Evolutionary conservation across 306 rosid genomes (phyloP).

Genomic region (Pterocarpus santalinus): DNA sequence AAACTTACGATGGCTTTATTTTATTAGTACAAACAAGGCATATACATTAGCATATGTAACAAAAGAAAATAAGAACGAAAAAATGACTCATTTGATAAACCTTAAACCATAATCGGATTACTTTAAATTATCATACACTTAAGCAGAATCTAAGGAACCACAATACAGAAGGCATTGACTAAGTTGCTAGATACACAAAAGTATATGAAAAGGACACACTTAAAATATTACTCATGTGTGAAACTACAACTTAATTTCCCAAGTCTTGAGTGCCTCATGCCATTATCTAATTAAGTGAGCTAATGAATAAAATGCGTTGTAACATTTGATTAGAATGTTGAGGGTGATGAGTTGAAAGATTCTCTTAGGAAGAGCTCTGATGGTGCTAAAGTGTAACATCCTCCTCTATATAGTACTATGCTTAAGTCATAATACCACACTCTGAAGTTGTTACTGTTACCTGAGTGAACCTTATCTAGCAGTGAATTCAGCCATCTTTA

Average conservation of each 20-base stretch:
- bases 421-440: too few relatives aligned
- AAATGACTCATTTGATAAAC: not conserved
- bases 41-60: not conserved
- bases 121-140: constrained; percentile 16
- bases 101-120: constrained; percentile 1
- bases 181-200: not conserved
- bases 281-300: not conserved
- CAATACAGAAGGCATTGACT: not conserved
- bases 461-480: too few relatives aligned
- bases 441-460: too few relatives aligned
- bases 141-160: constrained; percentile 38
- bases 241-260: not conserved
- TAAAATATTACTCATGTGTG: not conserved
- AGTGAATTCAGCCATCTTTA: too few relatives aligned
- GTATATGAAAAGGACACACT: not conserved
- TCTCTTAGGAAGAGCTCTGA: too few relatives aligned
- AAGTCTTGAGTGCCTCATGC: constrained; percentile 6
- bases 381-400: too few relatives aligned
- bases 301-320: too few relatives aligned
- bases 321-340: too few relatives aligned
- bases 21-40: not conserved
- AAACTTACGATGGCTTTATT: too few relatives aligned
- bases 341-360: too few relatives aligned
- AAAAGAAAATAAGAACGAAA: not conserved
- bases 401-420: too few relatives aligned